Conservation (phyloP, 768 basidiomycete genomes). For the Suillus decipiens region DNA sequence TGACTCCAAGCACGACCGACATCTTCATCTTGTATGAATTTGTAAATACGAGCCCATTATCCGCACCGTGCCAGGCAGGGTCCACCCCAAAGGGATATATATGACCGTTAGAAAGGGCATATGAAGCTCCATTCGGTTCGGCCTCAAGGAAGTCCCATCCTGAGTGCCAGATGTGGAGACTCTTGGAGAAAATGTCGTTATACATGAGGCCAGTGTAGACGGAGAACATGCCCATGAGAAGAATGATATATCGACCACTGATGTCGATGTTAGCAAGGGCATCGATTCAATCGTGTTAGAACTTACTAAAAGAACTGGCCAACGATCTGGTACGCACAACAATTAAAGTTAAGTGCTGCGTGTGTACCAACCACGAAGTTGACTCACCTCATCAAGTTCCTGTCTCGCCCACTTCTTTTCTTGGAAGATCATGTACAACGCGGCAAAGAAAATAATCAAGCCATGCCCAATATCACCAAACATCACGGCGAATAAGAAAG, state of each 20-base stretch:
- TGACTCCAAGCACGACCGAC: constrained; percentile 94
- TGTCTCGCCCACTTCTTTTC: constrained; percentile 78
- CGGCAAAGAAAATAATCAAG: constrained; percentile 73
- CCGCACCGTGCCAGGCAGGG: constrained; percentile 92
- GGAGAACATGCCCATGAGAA: constrained; percentile 97
- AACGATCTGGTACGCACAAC: constrained; percentile 53
- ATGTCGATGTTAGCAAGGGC: constrained; percentile 25
- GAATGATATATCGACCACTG: constrained; percentile 97
- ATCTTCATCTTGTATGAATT: constrained; percentile 99
- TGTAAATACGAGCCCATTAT: constrained; percentile 89
- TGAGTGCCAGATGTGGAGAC: constrained; percentile 83
- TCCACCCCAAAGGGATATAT: constrained; percentile 95
- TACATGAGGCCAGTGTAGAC: constrained; percentile 97
- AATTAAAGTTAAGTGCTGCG: constrained; percentile 3
- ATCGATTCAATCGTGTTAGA: constrained; percentile 10
- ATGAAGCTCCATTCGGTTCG: constrained; percentile 42
- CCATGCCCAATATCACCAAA: constrained; percentile 99
- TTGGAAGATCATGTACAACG: constrained; percentile 81
- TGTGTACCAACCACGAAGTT: constrained; percentile 7
- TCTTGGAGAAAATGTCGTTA: constrained; percentile 98
- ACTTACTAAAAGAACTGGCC: constrained; percentile 93
- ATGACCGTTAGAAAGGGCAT: constrained; percentile 59
- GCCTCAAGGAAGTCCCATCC: constrained; percentile 82
- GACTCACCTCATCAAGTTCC: constrained; percentile 71
- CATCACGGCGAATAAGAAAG: constrained; percentile 99